Evolutionary conservation across 2,329 filamentous ascomycete species (phyloP).

Genomic region (Exophiala alcalophila): DNA sequence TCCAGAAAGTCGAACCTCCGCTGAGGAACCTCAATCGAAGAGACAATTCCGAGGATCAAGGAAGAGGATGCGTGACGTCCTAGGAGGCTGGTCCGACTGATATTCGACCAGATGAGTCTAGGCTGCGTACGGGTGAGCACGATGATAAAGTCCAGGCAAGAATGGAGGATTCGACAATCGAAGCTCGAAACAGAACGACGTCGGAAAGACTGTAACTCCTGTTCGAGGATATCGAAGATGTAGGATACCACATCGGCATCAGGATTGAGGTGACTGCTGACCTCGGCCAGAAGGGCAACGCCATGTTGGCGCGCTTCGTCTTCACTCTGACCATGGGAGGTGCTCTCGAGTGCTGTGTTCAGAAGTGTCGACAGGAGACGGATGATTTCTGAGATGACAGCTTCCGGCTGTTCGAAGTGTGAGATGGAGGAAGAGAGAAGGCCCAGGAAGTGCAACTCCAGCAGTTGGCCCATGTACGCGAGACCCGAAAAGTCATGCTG

Average conservation of each 20-base stretch:
- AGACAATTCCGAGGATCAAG: conserved; percentile 72
- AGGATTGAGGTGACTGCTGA: conserved; percentile 48
- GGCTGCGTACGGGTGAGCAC: conserved; percentile 70
- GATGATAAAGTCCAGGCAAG: conserved; percentile 77
- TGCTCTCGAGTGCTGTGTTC: conserved; percentile 35
- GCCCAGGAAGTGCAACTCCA: conserved; percentile 49
- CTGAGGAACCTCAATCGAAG: conserved; percentile 74
- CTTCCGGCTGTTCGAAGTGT: conserved; percentile 53
- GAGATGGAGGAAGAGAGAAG: conserved; percentile 47
- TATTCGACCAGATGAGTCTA: conserved; percentile 83
- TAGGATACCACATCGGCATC: conserved; percentile 71
- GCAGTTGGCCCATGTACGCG: conserved; percentile 71
- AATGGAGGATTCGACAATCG: conserved; percentile 64
- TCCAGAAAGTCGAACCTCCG: conserved; percentile 75
- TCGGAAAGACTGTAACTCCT: conserved; percentile 51
- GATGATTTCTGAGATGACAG: conserved; percentile 70
- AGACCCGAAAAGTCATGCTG: conserved; percentile 73
- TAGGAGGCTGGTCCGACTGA: conserved; percentile 76
- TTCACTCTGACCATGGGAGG: conserved; percentile 28
- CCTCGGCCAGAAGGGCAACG: conserved; percentile 48
- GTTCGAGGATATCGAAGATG: conserved; percentile 80
- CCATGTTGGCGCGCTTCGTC: conserved; percentile 35
- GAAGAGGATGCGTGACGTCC: conserved; percentile 73
- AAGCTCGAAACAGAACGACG: conserved; percentile 62
- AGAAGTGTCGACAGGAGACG: conserved; percentile 70